phyloP scores from a whole-genome alignment of 495 filamentous ascomycete genomes.

The Aspergillus haitiensis region DNA sequence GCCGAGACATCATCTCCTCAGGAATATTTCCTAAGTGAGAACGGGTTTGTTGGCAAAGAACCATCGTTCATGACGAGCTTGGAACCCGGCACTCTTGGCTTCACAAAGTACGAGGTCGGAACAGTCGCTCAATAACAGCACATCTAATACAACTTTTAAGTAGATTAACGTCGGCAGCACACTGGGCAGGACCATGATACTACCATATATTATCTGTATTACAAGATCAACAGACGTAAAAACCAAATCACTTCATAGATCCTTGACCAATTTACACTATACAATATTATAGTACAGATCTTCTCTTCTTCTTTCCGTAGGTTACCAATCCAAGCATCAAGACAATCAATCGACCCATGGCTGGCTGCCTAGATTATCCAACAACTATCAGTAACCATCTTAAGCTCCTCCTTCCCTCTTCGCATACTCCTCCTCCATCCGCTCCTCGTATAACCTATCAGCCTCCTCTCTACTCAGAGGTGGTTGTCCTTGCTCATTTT shows the following conservation, averaged over 20 bases:
- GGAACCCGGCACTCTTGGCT: no score
- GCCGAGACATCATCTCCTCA: no score
- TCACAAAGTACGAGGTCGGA: conserved; percentile 16
- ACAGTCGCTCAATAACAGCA: conserved; percentile 20
- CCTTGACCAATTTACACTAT: not conserved
- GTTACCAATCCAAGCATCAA: no score
- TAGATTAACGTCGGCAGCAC: not conserved
- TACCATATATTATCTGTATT: not conserved
- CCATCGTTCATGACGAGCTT: no score
- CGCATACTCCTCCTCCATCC: conserved; percentile 79
- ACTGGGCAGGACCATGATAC: not conserved
- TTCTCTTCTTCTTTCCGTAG: not conserved
- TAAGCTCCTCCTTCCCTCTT: conserved; percentile 71
- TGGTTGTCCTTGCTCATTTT: conserved; percentile 25
- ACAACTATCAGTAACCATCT: not conserved
- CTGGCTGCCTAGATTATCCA: no score
- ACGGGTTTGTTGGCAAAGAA: no score
- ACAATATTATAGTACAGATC: not conserved
- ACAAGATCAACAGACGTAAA: not conserved
- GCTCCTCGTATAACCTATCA: conserved; percentile 64
- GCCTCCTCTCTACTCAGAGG: conserved; percentile 53
- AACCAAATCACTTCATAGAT: not conserved
- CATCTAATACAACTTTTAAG: no score
- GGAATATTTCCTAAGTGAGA: no score
- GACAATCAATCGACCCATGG: no score